Evolutionary conservation across 2,329 filamentous ascomycete species (phyloP).

Genomic region (Trichoderma brevicompactum): DNA sequence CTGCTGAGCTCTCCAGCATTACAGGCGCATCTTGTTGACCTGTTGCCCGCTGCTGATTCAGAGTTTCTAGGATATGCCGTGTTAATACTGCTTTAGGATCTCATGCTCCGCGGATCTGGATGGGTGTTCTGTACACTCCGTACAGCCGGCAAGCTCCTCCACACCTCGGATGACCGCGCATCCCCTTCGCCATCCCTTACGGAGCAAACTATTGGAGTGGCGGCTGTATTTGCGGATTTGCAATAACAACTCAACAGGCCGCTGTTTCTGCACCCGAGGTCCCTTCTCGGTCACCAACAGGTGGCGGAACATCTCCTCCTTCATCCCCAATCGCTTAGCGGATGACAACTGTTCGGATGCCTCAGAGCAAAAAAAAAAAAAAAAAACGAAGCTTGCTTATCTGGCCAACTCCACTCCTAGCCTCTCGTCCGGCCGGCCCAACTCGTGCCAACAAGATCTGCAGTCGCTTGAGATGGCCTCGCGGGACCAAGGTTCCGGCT

Average conservation of each 20-base stretch:
- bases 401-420: constrained; percentile 23
- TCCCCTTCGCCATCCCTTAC: constrained; percentile 10
- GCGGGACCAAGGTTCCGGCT: constrained; percentile 10
- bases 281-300: background rate
- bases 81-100: background rate
- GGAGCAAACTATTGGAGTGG: background rate
- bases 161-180: constrained; percentile 9
- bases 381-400: constrained; percentile 9
- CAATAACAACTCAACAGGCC: too few species aligned
- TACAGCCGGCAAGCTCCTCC: background rate
- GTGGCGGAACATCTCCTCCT: background rate
- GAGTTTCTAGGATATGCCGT: background rate
- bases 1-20: constrained; percentile 4
- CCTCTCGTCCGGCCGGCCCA: constrained; percentile 12
- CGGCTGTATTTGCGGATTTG: background rate
- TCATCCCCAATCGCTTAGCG: constrained; percentile 8
- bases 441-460: constrained; percentile 17
- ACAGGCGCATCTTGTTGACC: background rate
- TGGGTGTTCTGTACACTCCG: background rate
- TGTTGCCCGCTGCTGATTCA: constrained; percentile 4
- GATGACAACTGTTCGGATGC: constrained; percentile 13
- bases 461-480: constrained; percentile 16
- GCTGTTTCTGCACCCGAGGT: background rate
- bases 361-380: background rate
- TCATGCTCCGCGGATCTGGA: constrained; percentile 6